Conservation (phyloP, 495 filamentous ascomycete species). For the Aspergillus campestris region DNA sequence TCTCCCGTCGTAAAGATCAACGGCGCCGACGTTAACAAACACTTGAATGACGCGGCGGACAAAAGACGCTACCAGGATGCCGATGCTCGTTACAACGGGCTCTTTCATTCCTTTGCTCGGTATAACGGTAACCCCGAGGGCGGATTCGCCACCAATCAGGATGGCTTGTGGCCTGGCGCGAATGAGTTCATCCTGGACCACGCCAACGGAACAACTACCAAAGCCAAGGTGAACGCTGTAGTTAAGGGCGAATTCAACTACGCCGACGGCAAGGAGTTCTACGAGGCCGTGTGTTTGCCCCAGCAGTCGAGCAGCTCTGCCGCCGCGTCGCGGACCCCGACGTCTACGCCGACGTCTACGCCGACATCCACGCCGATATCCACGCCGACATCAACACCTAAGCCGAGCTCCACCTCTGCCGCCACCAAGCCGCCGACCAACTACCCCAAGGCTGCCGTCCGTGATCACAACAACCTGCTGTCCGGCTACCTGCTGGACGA, state of each 20-base stretch:
- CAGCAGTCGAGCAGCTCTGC: no score
- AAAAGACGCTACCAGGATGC: constrained; percentile 23
- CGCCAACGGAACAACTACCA: background rate
- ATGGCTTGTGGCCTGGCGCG: background rate
- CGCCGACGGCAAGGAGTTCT: constrained; percentile 8
- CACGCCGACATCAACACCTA: no score
- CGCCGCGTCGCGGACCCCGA: no score
- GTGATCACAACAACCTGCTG: constrained; percentile 21
- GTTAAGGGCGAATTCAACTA: constrained; percentile 43
- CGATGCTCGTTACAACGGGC: constrained; percentile 15
- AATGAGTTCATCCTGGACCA: background rate
- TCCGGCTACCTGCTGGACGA: constrained; percentile 31
- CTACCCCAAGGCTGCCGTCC: constrained; percentile 58
- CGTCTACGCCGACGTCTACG: no score
- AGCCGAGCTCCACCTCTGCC: background rate
- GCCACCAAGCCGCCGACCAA: constrained; percentile 18
- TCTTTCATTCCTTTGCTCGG: no score
- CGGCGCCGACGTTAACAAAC: constrained; percentile 21
- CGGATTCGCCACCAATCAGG: no score
- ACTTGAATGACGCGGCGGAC: constrained; percentile 13
- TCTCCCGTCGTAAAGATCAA: constrained; percentile 27
- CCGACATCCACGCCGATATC: no score
- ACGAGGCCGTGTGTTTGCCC: no score
- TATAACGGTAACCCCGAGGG: no score
- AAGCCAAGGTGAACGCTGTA: background rate